phyloP scores from a whole-genome alignment of 1,139 yeast species.

The Kodamaea ohmeri region DNA sequence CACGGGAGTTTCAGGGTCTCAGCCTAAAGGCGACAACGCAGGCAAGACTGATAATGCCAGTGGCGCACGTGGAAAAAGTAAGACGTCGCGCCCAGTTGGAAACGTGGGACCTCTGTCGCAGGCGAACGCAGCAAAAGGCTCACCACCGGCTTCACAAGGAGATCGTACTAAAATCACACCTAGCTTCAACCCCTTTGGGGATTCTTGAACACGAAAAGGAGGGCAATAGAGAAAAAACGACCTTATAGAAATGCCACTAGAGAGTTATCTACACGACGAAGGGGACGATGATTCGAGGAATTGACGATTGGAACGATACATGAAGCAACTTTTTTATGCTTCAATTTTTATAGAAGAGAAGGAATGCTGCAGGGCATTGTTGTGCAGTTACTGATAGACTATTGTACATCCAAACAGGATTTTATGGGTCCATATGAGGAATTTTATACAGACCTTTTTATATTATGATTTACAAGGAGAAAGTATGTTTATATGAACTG shows the following conservation, averaged over 20 bases:
- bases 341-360: slow-evolving; percentile 5
- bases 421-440: slow-evolving; percentile 10
- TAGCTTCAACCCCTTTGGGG: slow-evolving; percentile 34
- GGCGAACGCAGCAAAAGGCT: background rate
- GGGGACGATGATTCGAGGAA: slow-evolving; percentile 1
- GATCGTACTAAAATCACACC: slow-evolving; percentile 18
- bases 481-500: background rate
- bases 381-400: slow-evolving; percentile 8
- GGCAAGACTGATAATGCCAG: slow-evolving; percentile 3
- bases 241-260: slow-evolving; percentile 4
- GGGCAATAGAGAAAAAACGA: slow-evolving; percentile 4
- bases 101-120: slow-evolving; percentile 6
- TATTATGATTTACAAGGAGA: slow-evolving; percentile 1
- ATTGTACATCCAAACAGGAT: slow-evolving; percentile 8
- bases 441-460: slow-evolving; percentile 13
- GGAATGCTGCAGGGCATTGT: slow-evolving; percentile 2
- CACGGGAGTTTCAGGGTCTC: slow-evolving; percentile 10
- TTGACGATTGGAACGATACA: slow-evolving; percentile 4
- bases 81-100: slow-evolving; percentile 7
- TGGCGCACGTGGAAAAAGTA: slow-evolving; percentile 8
- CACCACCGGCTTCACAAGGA: background rate
- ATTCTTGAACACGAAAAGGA: slow-evolving; percentile 10
- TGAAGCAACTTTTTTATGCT: background rate
- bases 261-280: background rate
- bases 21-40: slow-evolving; percentile 2